These are phyloP conservation scores for Tuber melanosporum DNA, from an alignment of 495 filamentous ascomycete species.

Conservation along the genomic window DNA sequence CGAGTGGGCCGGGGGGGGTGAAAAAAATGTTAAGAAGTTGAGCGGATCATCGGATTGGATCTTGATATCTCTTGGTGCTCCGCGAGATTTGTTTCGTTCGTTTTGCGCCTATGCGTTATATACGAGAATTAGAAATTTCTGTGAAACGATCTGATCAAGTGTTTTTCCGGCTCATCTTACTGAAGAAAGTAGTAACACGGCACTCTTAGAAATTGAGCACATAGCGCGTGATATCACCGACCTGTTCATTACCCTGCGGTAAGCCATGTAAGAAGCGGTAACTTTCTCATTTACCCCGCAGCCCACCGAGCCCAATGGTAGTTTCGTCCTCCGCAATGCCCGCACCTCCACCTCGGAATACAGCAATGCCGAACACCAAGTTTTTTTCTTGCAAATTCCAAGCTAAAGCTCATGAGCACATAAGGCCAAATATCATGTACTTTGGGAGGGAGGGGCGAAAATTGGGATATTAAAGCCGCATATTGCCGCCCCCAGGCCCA, in stretches of 20 bases:
- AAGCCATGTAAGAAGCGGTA: neutral
- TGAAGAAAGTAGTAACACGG: neutral
- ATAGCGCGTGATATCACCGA: neutral
- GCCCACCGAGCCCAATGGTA: neutral
- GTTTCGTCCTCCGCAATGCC: neutral
- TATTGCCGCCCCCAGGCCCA: neutral
- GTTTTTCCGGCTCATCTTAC: neutral
- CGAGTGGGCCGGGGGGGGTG: neutral
- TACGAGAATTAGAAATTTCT: neutral
- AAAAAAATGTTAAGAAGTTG: neutral
- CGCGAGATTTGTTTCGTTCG: neutral
- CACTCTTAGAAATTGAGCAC: neutral
- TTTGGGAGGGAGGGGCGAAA: neutral
- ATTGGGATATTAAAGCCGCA: neutral
- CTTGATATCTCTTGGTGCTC: neutral
- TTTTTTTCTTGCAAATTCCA: neutral
- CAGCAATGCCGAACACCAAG: neutral
- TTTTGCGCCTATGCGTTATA: neutral
- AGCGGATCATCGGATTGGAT: constrained; percentile 1
- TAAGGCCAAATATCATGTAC: neutral
- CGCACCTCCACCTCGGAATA: constrained; percentile 1
- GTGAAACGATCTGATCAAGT: neutral
- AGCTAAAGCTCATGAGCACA: neutral
- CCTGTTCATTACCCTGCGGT: neutral
- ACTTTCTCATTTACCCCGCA: neutral